Conservation (phyloP, 2,329 filamentous ascomycete species). For the Paraphaeosphaeria sporulosa region DNA sequence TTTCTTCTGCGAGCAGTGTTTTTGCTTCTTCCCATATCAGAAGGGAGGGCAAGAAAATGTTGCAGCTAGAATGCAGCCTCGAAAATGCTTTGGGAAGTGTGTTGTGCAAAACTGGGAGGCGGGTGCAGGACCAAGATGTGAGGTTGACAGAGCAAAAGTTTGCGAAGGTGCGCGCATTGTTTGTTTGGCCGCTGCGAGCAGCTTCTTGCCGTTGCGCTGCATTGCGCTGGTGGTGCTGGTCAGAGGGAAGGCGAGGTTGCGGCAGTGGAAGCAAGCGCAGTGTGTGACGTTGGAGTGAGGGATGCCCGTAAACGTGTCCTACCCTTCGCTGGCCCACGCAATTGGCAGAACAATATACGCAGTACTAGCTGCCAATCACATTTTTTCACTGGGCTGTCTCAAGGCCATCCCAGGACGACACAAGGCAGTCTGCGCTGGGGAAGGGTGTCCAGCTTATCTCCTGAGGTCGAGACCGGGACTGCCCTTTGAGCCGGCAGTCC, state of each 20-base stretch:
- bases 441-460: not conserved
- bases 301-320: not conserved
- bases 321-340: not conserved
- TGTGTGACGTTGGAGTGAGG: not conserved
- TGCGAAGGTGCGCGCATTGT: constrained; percentile 8
- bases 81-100: constrained; percentile 32
- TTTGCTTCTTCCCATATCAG: constrained; percentile 29
- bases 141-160: constrained; percentile 10
- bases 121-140: constrained; percentile 20
- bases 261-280: constrained; percentile 5
- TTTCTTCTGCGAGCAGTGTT: constrained; percentile 14
- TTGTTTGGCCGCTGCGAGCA: constrained; percentile 18
- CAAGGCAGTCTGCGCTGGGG: not conserved
- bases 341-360: not conserved
- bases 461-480: constrained; percentile 1
- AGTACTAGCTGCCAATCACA: not conserved
- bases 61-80: constrained; percentile 31
- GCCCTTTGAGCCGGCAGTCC: not conserved
- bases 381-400: not conserved
- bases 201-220: constrained; percentile 16
- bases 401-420: not conserved
- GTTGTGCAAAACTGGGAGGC: constrained; percentile 28
- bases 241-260: constrained; percentile 1
- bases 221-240: not conserved
- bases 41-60: constrained; percentile 24